Percentiles rank a stretch among this genome's conserved stretches.
phyloP scores from a whole-genome alignment of 495 filamentous ascomycete genomes.

The Pseudoneurospora amorphoporcata region DNA sequence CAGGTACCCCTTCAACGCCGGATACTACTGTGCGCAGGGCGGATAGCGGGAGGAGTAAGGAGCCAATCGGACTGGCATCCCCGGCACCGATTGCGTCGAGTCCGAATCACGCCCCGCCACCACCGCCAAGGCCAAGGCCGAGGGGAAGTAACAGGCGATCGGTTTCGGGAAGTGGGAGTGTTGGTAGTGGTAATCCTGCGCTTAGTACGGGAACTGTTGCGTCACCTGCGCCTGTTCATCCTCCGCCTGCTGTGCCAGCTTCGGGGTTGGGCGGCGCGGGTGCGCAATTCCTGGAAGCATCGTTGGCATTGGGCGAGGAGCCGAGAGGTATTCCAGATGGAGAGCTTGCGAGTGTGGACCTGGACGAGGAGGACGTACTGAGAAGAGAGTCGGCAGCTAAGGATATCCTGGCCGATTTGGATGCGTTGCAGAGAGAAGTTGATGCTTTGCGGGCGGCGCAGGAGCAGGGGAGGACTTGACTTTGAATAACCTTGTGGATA shows the following conservation, averaged over 20 bases:
- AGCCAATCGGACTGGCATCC: conserved; percentile 7
- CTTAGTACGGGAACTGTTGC: neutral
- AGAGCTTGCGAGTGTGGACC: neutral
- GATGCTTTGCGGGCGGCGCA: conserved; percentile 47
- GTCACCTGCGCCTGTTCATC: conserved; percentile 3
- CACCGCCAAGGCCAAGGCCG: conserved; percentile 50
- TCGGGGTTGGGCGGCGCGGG: conserved; percentile 1
- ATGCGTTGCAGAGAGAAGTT: conserved; percentile 59
- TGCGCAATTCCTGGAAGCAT: conserved; percentile 4
- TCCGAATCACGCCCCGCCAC: conserved; percentile 36
- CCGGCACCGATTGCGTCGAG: neutral
- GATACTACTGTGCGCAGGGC: neutral
- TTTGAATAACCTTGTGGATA: neutral
- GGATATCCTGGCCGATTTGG: conserved; percentile 58
- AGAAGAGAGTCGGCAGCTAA: conserved; percentile 16
- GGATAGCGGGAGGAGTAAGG: conserved; percentile 2
- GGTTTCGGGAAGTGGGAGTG: conserved; percentile 42
- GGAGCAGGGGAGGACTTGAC: neutral
- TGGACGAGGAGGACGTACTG: neutral
- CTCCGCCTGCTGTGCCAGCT: conserved; percentile 5
- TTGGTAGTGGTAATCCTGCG: conserved; percentile 15
- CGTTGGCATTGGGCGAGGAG: conserved; percentile 8
- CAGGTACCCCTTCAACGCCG: conserved; percentile 24
- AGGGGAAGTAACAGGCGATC: conserved; percentile 38
- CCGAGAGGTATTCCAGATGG: neutral